Evolutionary conservation across 2,329 filamentous ascomycete genomes (phyloP), one percentile per base, ranked within the genome.

Genomic region (Keithomyces neogunnii): DNA sequence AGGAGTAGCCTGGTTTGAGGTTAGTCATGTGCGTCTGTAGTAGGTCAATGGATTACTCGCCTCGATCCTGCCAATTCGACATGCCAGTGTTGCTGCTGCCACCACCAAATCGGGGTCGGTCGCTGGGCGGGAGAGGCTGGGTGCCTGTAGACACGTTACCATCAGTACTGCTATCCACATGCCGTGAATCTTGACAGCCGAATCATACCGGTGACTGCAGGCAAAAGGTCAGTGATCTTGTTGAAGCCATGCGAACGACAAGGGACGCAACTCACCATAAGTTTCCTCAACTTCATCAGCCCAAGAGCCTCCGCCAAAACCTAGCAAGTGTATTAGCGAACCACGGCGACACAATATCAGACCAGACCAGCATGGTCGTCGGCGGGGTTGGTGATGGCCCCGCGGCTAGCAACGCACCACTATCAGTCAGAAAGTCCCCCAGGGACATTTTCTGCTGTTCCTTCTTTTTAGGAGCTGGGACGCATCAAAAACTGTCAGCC

Each of bases 221-320:
- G 40, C 44, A 13, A 39, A 29, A 26, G 13, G 60, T 68, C 61
- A 69, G 65, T 57, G 56, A 45, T 42, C 28, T 29, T 26, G 30
- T 13, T 19, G 19, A 7, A 13, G 13, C 6, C n/a, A 40, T 40
- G 13, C 38, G 3, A 9, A 5, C n/a, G 38, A 13, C n/a, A 19
- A 26, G n/a, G n/a, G 8, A 61, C 48, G 50, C 5, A 52, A 75
- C 84, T 76, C 79, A 92, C 88, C 76, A 70, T 84, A 81, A 59
- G 88, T 80, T 65, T 96, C 90, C 73, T 99, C 93, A 75, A 99
- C 96, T 70, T 99, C 93, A 74, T 99, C 95, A 64, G 93, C 93
- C 93, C 93, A 99, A 62, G 93, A 97, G 67, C 92, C 65, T 63
- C 67, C 90, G 61, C 75, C 78, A 59, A 74, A 76, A 58, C 72